These are phyloP conservation scores for Glycine tomentella DNA, from an alignment of 306 rosid genomes.

Conservation along the genomic window DNA sequence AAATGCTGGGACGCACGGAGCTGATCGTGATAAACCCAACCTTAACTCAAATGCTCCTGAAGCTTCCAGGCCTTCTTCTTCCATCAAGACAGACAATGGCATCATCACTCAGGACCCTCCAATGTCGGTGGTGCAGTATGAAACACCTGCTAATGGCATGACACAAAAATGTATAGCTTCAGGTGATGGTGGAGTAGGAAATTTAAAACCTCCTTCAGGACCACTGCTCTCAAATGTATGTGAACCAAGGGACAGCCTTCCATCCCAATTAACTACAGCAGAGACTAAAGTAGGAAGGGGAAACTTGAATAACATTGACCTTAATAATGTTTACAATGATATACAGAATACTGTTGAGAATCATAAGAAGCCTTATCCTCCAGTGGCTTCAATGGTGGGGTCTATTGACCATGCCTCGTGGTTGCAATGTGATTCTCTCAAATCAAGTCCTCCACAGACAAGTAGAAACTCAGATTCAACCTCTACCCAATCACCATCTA, in stretches of 20 bases:
- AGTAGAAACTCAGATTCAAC: conserved; percentile 70
- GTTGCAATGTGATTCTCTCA: conserved; percentile 53
- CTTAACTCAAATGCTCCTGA: conserved; percentile 52
- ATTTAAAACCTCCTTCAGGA: conserved; percentile 48
- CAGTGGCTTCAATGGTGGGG: conserved; percentile 41
- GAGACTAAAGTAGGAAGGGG: conserved; percentile 47
- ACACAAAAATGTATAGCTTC: conserved; percentile 45
- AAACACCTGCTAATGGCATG: conserved; percentile 44
- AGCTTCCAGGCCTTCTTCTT: conserved; percentile 51
- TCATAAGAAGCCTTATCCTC: conserved; percentile 49
- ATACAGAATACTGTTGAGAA: conserved; percentile 54
- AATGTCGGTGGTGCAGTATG: conserved; percentile 45
- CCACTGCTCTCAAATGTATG: conserved; percentile 38
- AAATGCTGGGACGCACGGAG: conserved; percentile 56
- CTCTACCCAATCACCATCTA: conserved; percentile 67
- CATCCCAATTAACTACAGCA: conserved; percentile 43
- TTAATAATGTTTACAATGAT: conserved; percentile 63
- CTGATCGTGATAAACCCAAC: conserved; percentile 51
- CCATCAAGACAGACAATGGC: conserved; percentile 48
- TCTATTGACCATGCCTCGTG: conserved; percentile 48
- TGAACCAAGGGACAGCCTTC: conserved; percentile 46
- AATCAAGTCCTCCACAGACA: conserved; percentile 65
- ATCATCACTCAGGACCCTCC: conserved; percentile 40
- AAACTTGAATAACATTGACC: conserved; percentile 62
- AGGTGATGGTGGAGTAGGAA: conserved; percentile 49